Conservation (phyloP, 2,329 filamentous ascomycete genomes). For the Aspergillus sp. region DNA sequence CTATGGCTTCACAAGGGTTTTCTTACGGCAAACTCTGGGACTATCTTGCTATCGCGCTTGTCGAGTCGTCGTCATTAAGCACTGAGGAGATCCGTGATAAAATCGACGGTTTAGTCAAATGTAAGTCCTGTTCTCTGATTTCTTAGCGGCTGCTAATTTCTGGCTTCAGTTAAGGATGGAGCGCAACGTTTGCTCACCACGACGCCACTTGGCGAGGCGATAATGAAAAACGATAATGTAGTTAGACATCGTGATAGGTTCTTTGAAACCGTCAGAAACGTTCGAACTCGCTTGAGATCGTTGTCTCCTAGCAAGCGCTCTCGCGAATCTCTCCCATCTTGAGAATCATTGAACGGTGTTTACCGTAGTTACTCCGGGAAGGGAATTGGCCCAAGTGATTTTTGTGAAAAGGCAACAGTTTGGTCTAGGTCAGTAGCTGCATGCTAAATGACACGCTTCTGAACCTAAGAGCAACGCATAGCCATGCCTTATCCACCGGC, state of each 20-base stretch:
- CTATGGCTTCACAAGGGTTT: not conserved
- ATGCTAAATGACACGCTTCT: not conserved
- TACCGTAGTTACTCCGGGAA: not conserved
- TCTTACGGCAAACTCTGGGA: not conserved
- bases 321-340: not conserved
- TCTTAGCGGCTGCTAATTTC: not conserved
- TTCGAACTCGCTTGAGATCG: constrained; percentile 1
- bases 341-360: not conserved
- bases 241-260: not conserved
- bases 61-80: not conserved
- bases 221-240: not conserved
- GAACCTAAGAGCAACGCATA: not conserved
- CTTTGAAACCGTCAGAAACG: constrained; percentile 1
- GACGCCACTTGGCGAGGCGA: not conserved
- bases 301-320: constrained; percentile 3
- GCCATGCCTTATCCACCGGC: not conserved
- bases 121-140: not conserved
- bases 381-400: not conserved
- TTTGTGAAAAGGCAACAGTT: not conserved
- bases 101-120: not conserved
- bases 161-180: constrained; percentile 1
- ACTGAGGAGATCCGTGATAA: not conserved
- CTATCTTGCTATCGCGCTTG: not conserved
- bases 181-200: not conserved
- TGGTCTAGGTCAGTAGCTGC: not conserved